Percentiles rank a stretch among this genome's conserved stretches.
Evolutionary conservation across 176 grass and related monocot species (phyloP).

Genomic region (Carex pumila): DNA sequence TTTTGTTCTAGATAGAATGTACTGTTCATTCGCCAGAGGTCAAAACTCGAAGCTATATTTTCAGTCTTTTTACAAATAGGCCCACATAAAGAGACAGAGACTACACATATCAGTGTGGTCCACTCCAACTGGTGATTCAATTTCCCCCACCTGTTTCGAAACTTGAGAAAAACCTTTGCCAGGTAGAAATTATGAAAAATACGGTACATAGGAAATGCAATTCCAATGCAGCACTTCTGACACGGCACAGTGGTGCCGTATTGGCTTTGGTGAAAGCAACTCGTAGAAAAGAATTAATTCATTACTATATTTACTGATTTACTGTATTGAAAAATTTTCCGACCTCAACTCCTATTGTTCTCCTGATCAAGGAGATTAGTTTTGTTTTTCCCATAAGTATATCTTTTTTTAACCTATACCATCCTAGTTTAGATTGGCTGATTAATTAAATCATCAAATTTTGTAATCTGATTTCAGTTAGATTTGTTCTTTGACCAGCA

Average conservation of each 20-base stretch:
- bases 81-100: constrained; percentile 8
- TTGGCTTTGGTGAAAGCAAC: constrained; percentile 31
- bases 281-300: constrained; percentile 11
- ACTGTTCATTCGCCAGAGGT: neutral
- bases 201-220: constrained; percentile 30
- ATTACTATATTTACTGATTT: constrained; percentile 1
- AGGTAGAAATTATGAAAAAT: too few relatives aligned
- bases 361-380: neutral
- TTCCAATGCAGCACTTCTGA: constrained; percentile 14
- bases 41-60: constrained; percentile 11
- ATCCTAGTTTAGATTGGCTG: neutral
- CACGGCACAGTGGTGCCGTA: constrained; percentile 8
- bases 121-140: neutral
- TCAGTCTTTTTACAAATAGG: constrained; percentile 16
- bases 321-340: neutral
- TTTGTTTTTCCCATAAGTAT: neutral
- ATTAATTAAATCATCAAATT: neutral
- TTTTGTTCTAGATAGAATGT: neutral
- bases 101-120: neutral
- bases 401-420: neutral
- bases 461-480: neutral
- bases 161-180: neutral
- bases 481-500: constrained; percentile 30
- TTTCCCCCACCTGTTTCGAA: neutral
- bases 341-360: neutral